A percentile compares a stretch with the other conserved stretches of the same genome.
These are phyloP conservation scores for Trichoderma aggressivum DNA, from an alignment of 2,329 filamentous ascomycete species.

Conservation along the genomic window DNA sequence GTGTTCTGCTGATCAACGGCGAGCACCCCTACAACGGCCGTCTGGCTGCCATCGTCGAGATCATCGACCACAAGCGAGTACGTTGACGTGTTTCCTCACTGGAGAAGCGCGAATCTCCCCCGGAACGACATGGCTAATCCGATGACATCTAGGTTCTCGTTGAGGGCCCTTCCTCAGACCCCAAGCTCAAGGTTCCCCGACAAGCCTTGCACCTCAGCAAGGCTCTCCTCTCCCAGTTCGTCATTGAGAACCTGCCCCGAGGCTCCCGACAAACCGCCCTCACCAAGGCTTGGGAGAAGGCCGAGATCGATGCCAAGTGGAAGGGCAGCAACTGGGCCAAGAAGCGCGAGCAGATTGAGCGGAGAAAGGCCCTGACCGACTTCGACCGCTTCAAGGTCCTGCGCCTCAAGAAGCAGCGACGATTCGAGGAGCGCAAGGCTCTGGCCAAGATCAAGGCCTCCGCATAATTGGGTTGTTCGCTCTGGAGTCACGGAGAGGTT, in stretches of 20 bases:
- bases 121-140: constrained; percentile 25
- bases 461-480: constrained; percentile 53
- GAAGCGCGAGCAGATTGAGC: constrained; percentile 80
- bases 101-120: not conserved
- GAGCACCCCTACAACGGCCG: constrained; percentile 77
- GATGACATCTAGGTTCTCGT: constrained; percentile 71
- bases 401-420: constrained; percentile 98
- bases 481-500: constrained; percentile 31
- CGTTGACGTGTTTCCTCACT: constrained; percentile 43
- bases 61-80: constrained; percentile 99
- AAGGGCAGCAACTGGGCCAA: constrained; percentile 89
- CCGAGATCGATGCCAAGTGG: constrained; percentile 91
- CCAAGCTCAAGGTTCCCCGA: constrained; percentile 77
- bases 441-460: constrained; percentile 87
- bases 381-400: constrained; percentile 99
- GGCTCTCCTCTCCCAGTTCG: constrained; percentile 84
- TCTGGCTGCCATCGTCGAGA: constrained; percentile 94
- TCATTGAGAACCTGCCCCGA: constrained; percentile 81
- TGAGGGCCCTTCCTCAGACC: constrained; percentile 84
- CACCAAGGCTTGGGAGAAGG: constrained; percentile 86
- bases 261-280: constrained; percentile 78
- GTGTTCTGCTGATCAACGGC: constrained; percentile 85
- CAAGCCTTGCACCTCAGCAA: constrained; percentile 79
- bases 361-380: constrained; percentile 89
- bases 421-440: constrained; percentile 96